Evolutionary conservation across 2,329 filamentous ascomycete species (phyloP).

Genomic region (Curvularia sp.): DNA sequence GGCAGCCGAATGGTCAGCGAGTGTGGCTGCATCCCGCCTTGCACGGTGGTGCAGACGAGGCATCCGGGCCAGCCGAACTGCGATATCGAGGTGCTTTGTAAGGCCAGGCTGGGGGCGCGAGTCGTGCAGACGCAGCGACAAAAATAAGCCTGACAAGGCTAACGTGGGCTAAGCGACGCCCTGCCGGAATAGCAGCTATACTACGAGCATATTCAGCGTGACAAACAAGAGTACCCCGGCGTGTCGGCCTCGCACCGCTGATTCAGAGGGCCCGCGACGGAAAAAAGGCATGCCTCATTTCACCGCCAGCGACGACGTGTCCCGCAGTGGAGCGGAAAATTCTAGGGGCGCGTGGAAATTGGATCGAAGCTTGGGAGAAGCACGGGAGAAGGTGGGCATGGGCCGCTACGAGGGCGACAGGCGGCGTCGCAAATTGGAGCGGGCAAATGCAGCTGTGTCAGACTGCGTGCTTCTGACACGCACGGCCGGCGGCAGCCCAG

Average conservation of each 20-base stretch:
- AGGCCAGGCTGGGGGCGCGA: slow-evolving; percentile 19
- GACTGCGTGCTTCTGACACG: slow-evolving; percentile 27
- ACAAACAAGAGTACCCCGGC: slow-evolving; percentile 14
- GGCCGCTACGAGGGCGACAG: slow-evolving; percentile 31
- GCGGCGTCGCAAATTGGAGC: slow-evolving; percentile 38
- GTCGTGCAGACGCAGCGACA: slow-evolving; percentile 34
- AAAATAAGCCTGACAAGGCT: slow-evolving; percentile 43
- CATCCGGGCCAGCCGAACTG: slow-evolving; percentile 29
- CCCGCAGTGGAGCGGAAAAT: slow-evolving; percentile 32
- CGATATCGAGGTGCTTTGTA: not conserved
- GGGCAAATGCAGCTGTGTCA: slow-evolving; percentile 38
- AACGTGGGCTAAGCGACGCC: slow-evolving; percentile 10
- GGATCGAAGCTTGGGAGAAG: slow-evolving; percentile 49
- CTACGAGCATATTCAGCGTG: slow-evolving; percentile 9
- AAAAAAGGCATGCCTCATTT: slow-evolving; percentile 31
- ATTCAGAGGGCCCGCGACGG: slow-evolving; percentile 20
- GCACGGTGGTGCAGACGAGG: slow-evolving; percentile 22
- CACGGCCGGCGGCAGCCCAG: slow-evolving; percentile 24
- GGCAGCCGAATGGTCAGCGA: slow-evolving; percentile 28
- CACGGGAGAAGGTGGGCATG: slow-evolving; percentile 47
- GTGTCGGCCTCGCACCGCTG: slow-evolving; percentile 11
- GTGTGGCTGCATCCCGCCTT: slow-evolving; percentile 24
- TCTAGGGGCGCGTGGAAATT: slow-evolving; percentile 38
- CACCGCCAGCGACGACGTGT: slow-evolving; percentile 36
- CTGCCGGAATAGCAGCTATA: slow-evolving; percentile 15